Percentiles rank a stretch among this genome's conserved stretches.
Evolutionary conservation across 495 filamentous ascomycete genomes (phyloP).

Genomic region (Cercophora samala): DNA sequence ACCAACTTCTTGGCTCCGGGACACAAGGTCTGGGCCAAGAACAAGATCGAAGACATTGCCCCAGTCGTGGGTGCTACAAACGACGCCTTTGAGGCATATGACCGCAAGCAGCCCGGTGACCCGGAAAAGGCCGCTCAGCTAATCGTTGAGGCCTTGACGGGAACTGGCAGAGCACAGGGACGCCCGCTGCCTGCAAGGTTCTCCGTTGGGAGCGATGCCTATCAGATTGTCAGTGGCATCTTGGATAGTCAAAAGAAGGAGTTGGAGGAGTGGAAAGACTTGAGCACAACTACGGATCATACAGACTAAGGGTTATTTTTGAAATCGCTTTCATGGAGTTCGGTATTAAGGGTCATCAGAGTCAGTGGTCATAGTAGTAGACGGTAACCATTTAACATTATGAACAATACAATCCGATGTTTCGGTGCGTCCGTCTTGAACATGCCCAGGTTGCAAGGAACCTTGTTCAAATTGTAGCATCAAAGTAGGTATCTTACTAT

Average conservation of each 20-base stretch:
- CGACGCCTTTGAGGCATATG: constrained; percentile 9
- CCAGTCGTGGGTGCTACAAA: constrained; percentile 26
- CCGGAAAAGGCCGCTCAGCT: constrained; percentile 31
- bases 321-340: neutral
- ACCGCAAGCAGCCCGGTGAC: constrained; percentile 41
- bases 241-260: neutral
- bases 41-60: constrained; percentile 18
- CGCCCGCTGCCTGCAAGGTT: neutral
- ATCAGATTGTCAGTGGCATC: neutral
- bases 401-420: no score
- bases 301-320: neutral
- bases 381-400: no score
- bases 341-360: no score
- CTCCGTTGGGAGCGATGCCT: neutral
- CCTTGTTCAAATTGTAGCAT: no score
- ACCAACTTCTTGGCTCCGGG: constrained; percentile 19
- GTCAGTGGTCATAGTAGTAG: no score
- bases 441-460: no score
- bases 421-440: no score
- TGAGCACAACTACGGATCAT: neutral
- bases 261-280: neutral
- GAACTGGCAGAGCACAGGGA: neutral
- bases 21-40: neutral
- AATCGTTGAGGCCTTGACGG: neutral
- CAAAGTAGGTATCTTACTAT: no score